These are phyloP conservation scores for Tolypocladium album DNA, from an alignment of 2,329 filamentous ascomycete species.

Conservation along the genomic window DNA sequence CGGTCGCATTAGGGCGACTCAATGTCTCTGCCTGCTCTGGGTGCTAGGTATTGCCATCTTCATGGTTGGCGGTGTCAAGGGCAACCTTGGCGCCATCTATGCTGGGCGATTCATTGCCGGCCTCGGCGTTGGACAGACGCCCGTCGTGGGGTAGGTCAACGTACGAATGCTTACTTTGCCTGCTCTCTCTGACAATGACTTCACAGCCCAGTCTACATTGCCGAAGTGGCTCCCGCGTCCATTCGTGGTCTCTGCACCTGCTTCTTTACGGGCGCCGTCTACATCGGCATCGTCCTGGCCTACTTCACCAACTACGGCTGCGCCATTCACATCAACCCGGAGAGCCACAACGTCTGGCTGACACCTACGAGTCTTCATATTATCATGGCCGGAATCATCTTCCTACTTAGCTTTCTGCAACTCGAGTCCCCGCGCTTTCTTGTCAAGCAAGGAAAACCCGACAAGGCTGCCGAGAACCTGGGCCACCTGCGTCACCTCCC, in stretches of 20 bases:
- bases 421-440: constrained; percentile 62
- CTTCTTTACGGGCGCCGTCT: constrained; percentile 45
- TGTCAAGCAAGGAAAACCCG: constrained; percentile 50
- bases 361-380: constrained; percentile 67
- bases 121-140: constrained; percentile 55
- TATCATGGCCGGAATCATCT: constrained; percentile 65
- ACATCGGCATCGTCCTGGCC: constrained; percentile 66
- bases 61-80: constrained; percentile 39
- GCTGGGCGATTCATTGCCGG: constrained; percentile 57
- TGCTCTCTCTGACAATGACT: not conserved
- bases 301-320: constrained; percentile 65
- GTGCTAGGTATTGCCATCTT: constrained; percentile 48
- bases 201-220: constrained; percentile 54
- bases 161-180: not conserved
- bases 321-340: constrained; percentile 35
- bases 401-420: constrained; percentile 57
- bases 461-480: constrained; percentile 48
- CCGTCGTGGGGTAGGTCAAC: constrained; percentile 42
- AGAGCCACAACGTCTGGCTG: constrained; percentile 42
- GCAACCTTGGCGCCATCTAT: constrained; percentile 46
- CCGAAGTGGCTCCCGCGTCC: constrained; percentile 59
- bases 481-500: constrained; percentile 48
- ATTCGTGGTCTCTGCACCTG: constrained; percentile 64
- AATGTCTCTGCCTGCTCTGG: constrained; percentile 46
- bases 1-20: constrained; percentile 52